Evolutionary conservation across 352 stramenopile genomes (phyloP).

Genomic region (Pythium aristosporum): DNA sequence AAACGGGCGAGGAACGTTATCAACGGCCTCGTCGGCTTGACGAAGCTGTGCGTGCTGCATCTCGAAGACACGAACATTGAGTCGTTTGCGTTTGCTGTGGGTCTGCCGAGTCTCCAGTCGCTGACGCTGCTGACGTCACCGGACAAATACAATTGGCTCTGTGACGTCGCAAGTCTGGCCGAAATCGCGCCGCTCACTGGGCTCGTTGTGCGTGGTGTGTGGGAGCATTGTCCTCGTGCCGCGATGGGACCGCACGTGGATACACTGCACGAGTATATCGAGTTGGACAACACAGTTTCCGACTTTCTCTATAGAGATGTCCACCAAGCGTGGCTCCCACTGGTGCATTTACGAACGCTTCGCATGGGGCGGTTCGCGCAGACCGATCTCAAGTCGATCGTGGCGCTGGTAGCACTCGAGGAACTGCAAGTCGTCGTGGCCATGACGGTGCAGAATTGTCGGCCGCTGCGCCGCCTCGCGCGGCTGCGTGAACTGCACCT

Average conservation of each 20-base stretch:
- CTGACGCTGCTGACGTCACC: constrained; percentile 1
- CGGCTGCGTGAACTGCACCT: background rate
- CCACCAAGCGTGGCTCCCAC: background rate
- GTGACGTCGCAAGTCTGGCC: background rate
- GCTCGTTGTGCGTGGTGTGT: background rate
- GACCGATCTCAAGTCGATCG: background rate
- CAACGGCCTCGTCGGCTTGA: background rate
- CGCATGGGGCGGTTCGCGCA: background rate
- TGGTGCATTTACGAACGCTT: constrained; percentile 1
- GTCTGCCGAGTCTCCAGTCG: constrained; percentile 1
- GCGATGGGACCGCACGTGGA: background rate
- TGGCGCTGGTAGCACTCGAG: background rate
- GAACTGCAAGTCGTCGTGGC: background rate
- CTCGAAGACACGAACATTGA: background rate
- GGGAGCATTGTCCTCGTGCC: background rate
- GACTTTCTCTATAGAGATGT: too few species aligned
- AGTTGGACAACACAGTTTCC: background rate
- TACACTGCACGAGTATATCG: background rate
- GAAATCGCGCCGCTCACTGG: background rate
- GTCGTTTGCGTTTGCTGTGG: constrained; percentile 4
- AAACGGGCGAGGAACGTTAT: background rate
- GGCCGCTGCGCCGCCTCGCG: background rate
- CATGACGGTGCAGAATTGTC: background rate
- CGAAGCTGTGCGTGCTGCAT: background rate
- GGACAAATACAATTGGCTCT: too few species aligned